phyloP scores from a whole-genome alignment of 1,284 basidiomycete genomes.

The Irpex sp. region DNA sequence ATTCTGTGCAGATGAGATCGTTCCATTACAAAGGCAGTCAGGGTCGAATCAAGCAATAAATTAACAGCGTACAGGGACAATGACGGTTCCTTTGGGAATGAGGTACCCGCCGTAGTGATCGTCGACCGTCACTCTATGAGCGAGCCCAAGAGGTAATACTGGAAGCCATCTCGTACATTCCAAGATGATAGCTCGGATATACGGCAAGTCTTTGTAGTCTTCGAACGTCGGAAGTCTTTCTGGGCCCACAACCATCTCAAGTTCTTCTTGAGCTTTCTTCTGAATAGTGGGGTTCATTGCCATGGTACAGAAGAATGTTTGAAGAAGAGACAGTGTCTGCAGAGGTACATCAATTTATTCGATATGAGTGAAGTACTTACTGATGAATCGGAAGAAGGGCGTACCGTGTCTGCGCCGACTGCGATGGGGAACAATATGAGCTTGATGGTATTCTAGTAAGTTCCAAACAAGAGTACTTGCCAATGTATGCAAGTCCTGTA shows the following conservation, averaged over 20 bases:
- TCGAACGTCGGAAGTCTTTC: neutral
- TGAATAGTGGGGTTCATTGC: conserved; percentile 12
- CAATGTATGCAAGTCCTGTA: neutral
- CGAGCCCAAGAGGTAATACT: neutral
- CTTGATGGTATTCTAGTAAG: neutral
- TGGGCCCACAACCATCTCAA: neutral
- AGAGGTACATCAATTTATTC: neutral
- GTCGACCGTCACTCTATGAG: neutral
- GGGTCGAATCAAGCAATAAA: neutral
- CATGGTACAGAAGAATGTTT: neutral
- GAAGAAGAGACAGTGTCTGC: neutral
- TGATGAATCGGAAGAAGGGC: neutral
- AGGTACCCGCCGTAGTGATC: conserved; percentile 7
- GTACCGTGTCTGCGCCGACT: neutral
- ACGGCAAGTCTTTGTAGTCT: neutral
- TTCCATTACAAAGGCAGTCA: too few relatives aligned
- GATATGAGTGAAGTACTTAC: neutral
- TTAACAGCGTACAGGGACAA: conserved; percentile 4
- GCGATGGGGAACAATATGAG: neutral
- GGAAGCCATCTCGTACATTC: neutral
- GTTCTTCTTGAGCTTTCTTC: conserved; percentile 15
- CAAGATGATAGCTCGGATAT: neutral
- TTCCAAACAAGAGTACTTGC: neutral
- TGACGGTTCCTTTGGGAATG: conserved; percentile 7
- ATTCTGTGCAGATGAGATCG: neutral